Evolutionary conservation across 768 basidiomycete species (phyloP), one percentile per base, ranked within the genome.

Genomic region (Boletus eberwhitei): DNA sequence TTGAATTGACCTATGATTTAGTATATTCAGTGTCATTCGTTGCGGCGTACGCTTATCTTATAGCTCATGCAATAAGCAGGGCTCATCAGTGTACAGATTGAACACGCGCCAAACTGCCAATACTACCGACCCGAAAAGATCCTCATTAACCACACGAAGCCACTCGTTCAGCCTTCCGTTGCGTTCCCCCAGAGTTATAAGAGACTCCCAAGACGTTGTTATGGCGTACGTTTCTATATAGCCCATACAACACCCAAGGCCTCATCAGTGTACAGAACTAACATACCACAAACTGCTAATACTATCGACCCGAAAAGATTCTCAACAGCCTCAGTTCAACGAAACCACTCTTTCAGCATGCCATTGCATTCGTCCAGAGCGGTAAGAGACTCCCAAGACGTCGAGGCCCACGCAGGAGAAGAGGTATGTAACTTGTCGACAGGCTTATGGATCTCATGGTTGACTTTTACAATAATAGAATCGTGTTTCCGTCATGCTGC

Each of bases 11-110:
- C 31, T 42, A 32, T 54, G 12, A 35, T 46, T 26, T 52, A 84
- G 83, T 85, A n/a, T 84, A 86, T 57, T 80, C 78, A 0, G 79
- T 82, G 47, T 86, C 85, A n/a, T 77, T 84, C 67, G 72, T 87
- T 64, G 84, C 31, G 31, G 31, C 31, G 31, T 32, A 12, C 11
- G 31, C 12, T 71, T 5, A 36, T 36, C 38, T 17, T 38, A 17
- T 19, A 3, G 3, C 3, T 0, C 17, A n/a, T 41, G 24, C 19
- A 22, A 19, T 12, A 22, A 26, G 16, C 26, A 24, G 19, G 29
- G n/a, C 59, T 59, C 37, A 54, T 74, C 50, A 19, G 42, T 46
- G 26, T 49, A 48, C 43, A 85, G 83, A 14, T 74, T 88, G 36
- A 87, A 87, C 67, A 85, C 85, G 3, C 77, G 86, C 21, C 73